These are phyloP conservation scores for Penicillium ucsense DNA, from an alignment of 495 filamentous ascomycete genomes.

Conservation along the genomic window DNA sequence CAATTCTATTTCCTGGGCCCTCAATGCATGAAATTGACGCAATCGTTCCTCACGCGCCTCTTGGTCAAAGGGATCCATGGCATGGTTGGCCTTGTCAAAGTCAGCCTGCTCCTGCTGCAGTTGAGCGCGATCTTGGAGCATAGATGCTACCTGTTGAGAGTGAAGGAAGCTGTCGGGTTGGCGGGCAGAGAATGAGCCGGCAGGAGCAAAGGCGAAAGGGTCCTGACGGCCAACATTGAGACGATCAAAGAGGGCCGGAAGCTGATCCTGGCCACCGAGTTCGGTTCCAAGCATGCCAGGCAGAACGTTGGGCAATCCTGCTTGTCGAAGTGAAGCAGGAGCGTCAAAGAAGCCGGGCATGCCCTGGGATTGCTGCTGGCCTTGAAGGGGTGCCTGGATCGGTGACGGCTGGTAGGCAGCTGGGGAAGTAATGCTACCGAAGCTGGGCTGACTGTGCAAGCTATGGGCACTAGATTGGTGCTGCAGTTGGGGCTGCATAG, in stretches of 20 bases:
- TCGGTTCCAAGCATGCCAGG: slow-evolving; percentile 44
- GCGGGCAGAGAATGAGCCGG: slow-evolving; percentile 40
- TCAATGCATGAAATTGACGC: slow-evolving; percentile 53
- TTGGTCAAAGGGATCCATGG: slow-evolving; percentile 40
- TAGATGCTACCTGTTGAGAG: slow-evolving; percentile 47
- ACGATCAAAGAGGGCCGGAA: slow-evolving; percentile 50
- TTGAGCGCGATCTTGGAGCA: slow-evolving; percentile 51
- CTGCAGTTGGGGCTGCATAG: slow-evolving; percentile 52
- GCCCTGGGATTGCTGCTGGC: slow-evolving; percentile 29
- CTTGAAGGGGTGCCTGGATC: slow-evolving; percentile 57
- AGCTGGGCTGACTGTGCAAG: slow-evolving; percentile 90
- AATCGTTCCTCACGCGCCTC: slow-evolving; percentile 49
- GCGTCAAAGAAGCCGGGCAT: slow-evolving; percentile 66
- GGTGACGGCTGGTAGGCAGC: slow-evolving; percentile 64
- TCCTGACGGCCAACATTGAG: slow-evolving; percentile 45
- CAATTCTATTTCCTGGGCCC: slow-evolving; percentile 42
- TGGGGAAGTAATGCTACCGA: slow-evolving; percentile 84
- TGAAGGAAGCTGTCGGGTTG: slow-evolving; percentile 45
- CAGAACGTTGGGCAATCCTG: slow-evolving; percentile 31
- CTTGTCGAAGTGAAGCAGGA: slow-evolving; percentile 29
- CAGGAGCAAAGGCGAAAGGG: slow-evolving; percentile 42
- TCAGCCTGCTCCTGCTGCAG: slow-evolving; percentile 56
- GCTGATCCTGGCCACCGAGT: slow-evolving; percentile 47
- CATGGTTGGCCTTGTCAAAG: slow-evolving; percentile 37
- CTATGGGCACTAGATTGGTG: slow-evolving; percentile 93